Evolutionary conservation across 106 monocot genomes (phyloP).

Genomic region (Acorus calamus): DNA sequence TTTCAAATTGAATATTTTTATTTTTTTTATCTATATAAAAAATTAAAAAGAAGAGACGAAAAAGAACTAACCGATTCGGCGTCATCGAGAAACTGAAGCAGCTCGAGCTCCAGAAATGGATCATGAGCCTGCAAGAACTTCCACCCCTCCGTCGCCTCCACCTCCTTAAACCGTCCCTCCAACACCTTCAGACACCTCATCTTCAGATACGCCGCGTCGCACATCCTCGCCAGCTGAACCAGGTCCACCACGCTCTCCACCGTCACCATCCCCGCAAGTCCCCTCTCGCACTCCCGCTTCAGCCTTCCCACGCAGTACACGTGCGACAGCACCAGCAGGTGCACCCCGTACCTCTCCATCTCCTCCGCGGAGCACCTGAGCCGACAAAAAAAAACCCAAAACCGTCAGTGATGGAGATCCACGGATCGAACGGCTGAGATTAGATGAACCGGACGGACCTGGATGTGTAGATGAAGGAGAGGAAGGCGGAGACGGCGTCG

Average conservation of each 20-base stretch:
- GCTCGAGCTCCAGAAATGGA: constrained; percentile 54
- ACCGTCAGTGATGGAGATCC: neutral
- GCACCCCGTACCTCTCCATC: constrained; percentile 26
- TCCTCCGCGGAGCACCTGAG: constrained; percentile 16
- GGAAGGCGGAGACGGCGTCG: constrained; percentile 60
- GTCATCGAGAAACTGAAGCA: constrained; percentile 48
- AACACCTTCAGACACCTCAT: constrained; percentile 44
- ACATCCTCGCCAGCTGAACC: constrained; percentile 19
- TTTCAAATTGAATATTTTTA: too few species aligned
- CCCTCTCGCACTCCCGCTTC: constrained; percentile 26
- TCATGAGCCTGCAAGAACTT: constrained; percentile 43
- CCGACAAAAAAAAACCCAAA: neutral
- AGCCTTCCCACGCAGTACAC: constrained; percentile 39
- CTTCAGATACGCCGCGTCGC: constrained; percentile 62
- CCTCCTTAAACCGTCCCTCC: constrained; percentile 33
- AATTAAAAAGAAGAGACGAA: too few species aligned
- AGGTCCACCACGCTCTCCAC: constrained; percentile 28
- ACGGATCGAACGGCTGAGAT: neutral
- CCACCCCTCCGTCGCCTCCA: constrained; percentile 63
- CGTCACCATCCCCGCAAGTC: constrained; percentile 18
- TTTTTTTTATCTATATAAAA: too few species aligned
- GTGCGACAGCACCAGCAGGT: constrained; percentile 44
- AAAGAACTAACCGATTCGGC: constrained; percentile 27
- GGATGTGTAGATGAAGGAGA: constrained; percentile 46
- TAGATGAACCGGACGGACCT: constrained; percentile 10